These are phyloP conservation scores for Helianthus annuus DNA, from an alignment of 129 eudicot species.

Conservation along the genomic window HanXRQr2.0-SUNRISE NC_035445.2:95197385-95197884, in stretches of 20 bases:
- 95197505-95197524: not conserved
- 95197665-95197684: constrained; percentile 58
- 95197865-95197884: no score
- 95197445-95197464: no score
- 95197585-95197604: not conserved
- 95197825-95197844: no score
- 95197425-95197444: no score
- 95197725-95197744: not conserved
- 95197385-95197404: no score
- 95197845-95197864: no score
- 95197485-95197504: not conserved
- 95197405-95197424: no score
- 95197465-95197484: not conserved
- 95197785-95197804: no score
- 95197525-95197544: not conserved
- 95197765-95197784: no score
- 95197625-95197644: constrained; percentile 62
- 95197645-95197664: constrained; percentile 50
- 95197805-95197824: no score
- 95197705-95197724: constrained; percentile 28
- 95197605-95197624: constrained; percentile 51
- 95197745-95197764: not conserved
- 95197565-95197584: not conserved
- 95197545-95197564: constrained; percentile 1
- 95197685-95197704: constrained; percentile 47